Conservation (phyloP, 371 early-diverging fungal species). For the Mortierella sp. region DNA sequence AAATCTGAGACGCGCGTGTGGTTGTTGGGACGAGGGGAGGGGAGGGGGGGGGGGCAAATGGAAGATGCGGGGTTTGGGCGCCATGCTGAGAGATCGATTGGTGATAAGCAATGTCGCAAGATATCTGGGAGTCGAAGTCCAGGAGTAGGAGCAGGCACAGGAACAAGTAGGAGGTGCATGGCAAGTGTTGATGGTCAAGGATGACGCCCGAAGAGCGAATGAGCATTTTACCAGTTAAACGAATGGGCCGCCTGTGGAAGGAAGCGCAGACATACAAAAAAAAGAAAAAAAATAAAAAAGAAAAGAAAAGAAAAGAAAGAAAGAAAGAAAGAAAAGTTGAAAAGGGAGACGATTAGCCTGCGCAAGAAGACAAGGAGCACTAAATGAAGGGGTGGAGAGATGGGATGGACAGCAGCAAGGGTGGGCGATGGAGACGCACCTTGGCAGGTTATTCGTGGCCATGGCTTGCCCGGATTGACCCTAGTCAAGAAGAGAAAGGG, state of each 20-base stretch:
- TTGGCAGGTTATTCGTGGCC: conserved; percentile 20
- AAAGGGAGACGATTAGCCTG: conserved; percentile 1
- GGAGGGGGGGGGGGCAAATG: neutral
- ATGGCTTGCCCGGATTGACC: conserved; percentile 2
- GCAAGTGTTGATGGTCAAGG: conserved; percentile 1
- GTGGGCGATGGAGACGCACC: conserved; percentile 5
- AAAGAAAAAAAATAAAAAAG: neutral
- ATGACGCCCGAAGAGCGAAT: neutral
- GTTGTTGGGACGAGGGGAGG: neutral
- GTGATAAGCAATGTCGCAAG: neutral
- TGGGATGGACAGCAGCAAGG: neutral
- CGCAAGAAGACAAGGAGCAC: neutral
- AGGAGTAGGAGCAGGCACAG: neutral
- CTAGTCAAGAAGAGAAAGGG: no score
- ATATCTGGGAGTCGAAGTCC: neutral
- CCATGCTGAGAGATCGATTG: neutral
- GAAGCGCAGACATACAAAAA: neutral
- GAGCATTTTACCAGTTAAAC: conserved; percentile 28
- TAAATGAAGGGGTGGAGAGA: no score
- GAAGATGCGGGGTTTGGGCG: neutral
- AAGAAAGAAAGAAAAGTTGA: neutral
- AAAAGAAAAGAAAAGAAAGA: neutral
- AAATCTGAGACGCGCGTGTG: no score
- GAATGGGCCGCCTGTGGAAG: conserved; percentile 26
- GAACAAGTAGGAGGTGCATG: conserved; percentile 10